These are phyloP conservation scores for Phoma herbarum DNA, from an alignment of 2,329 filamentous ascomycete genomes.

Conservation along the genomic window DNA sequence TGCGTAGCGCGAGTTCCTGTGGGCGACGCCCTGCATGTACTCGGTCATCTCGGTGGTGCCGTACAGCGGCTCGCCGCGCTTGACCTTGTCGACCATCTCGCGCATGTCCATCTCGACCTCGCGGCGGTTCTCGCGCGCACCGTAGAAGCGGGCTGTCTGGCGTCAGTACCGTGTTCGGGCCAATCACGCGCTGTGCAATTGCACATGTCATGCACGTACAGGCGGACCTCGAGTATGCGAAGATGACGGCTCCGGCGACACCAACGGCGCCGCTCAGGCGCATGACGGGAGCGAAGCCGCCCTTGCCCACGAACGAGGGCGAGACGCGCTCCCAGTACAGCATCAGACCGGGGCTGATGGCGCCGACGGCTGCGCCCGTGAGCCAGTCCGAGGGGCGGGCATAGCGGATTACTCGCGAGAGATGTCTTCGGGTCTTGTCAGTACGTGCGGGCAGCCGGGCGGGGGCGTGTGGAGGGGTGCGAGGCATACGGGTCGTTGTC, in stretches of 20 bases:
- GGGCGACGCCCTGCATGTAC: conserved; percentile 92
- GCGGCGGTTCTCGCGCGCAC: conserved; percentile 88
- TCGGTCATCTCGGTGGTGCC: conserved; percentile 79
- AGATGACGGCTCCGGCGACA: conserved; percentile 78
- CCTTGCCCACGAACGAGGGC: conserved; percentile 83
- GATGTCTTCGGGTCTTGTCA: conserved; percentile 69
- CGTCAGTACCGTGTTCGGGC: conserved; percentile 3
- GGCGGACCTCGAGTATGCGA: conserved; percentile 83
- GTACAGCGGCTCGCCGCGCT: conserved; percentile 88
- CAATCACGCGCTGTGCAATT: conserved; percentile 6
- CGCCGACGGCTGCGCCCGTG: conserved; percentile 71
- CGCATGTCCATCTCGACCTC: conserved; percentile 97
- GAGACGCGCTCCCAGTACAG: conserved; percentile 82
- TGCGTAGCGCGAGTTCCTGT: conserved; percentile 91
- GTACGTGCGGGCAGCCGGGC: conserved; percentile 25
- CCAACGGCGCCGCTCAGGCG: conserved; percentile 79
- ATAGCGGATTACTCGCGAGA: conserved; percentile 89
- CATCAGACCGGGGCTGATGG: conserved; percentile 77
- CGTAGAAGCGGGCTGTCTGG: conserved; percentile 86
- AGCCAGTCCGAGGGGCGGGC: conserved; percentile 85
- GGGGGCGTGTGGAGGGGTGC: conserved; percentile 6
- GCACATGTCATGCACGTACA: conserved; percentile 65
- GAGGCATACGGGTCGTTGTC: conserved; percentile 93
- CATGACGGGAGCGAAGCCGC: conserved; percentile 84
- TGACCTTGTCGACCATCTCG: conserved; percentile 97